Base-by-base conservation (phyloP, 176 grass and related monocot species). In the Stipa capillata region DNA sequence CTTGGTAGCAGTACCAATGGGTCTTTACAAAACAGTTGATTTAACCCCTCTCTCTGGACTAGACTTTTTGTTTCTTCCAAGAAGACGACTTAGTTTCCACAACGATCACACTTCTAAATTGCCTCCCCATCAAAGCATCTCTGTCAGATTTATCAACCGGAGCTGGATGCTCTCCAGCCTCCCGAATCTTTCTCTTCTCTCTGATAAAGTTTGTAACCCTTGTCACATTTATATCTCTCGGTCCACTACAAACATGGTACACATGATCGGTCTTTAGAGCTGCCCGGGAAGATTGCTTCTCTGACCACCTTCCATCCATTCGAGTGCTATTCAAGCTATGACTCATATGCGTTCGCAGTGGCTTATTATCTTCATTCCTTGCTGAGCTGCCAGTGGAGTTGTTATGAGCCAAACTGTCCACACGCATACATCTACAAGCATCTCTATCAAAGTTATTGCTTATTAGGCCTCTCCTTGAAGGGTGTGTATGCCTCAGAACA, bases 111-210 rank as follows among this genome's bases (percentile, higher is more conserved):
- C 41, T 72, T 79, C 58, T 73, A 56, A 44, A 25, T 62, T 79
- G 78, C 27, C 36, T 86, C 81, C 69, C 37, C 18, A 74, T 87
- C 84, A 80, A 87, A 49, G 35, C 29, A 65, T 68, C 40, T 76
- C 47, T 31, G 24, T 59, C 82, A 67, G 52, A 78, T 20, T 49
- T 54, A 65, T 76, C 56, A 31, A 44, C 27, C 24, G 65, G 50
- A 65, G 58, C 31, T 44, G 44, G 56, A 45, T 52, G 39, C n/a
- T 77, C 56, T 39, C 9, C 67, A 82, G 37, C 31, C 33, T 90
- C 85, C 85, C 43, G 80, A n/a, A 85, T 77, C 15, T 61, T 80
- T 70, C 84, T 90, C 83, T 87, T 93, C 63, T 83, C 62, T 43
- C 68, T 74, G 9, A 82, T 54, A 35, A 87, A 68, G 33, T 84